phyloP scores from a whole-genome alignment of 306 rosid species.

The Luffa acutangula region DNA sequence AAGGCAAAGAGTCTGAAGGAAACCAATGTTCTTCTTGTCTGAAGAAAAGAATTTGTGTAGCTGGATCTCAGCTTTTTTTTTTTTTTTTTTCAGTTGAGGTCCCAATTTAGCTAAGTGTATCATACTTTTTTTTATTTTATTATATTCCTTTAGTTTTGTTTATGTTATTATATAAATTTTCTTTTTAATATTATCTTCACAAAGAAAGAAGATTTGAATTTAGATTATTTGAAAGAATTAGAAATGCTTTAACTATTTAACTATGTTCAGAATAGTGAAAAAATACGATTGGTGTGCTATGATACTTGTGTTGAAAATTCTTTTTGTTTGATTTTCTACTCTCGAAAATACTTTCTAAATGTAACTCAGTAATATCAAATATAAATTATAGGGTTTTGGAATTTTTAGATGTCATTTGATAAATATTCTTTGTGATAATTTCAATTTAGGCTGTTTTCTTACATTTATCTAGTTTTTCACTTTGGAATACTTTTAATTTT shows the following conservation, averaged over 20 bases:
- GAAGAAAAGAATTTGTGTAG: slow-evolving; percentile 1
- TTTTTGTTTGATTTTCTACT: neutral
- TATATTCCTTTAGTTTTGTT: neutral
- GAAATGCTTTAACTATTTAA: neutral
- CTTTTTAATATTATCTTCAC: neutral
- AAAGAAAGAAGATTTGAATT: neutral
- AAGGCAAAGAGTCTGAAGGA: neutral
- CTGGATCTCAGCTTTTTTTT: neutral
- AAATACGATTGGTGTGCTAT: neutral
- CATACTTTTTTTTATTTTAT: neutral
- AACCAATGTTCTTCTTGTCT: neutral
- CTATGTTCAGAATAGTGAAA: too few relatives aligned
- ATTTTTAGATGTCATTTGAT: too few relatives aligned
- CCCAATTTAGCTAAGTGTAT: neutral
- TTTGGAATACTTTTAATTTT: too few relatives aligned
- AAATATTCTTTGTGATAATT: too few relatives aligned
- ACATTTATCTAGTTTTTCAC: too few relatives aligned
- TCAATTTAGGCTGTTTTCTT: too few relatives aligned
- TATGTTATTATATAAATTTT: neutral
- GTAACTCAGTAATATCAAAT: neutral
- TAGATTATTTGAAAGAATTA: neutral
- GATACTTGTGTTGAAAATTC: neutral
- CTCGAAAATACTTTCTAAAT: neutral
- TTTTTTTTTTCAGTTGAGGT: neutral
- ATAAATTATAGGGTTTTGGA: neutral